Conservation (phyloP, 805 yeast species). For the Candida rishiriensis region DNA sequence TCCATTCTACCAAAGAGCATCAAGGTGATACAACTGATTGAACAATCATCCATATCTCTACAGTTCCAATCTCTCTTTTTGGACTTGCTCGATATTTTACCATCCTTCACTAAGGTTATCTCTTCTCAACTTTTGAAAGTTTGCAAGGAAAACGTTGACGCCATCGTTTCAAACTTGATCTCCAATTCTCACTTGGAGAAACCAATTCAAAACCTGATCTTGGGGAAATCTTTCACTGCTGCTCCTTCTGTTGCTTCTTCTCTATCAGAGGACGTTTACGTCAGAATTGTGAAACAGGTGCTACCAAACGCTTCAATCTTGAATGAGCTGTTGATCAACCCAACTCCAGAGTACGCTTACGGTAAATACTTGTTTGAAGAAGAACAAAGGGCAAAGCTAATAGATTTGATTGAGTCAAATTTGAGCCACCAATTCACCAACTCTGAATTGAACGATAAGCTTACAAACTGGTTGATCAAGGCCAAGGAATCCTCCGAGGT, state of each 20-base stretch:
- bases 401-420: constrained; percentile 42
- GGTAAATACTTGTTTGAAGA: constrained; percentile 65
- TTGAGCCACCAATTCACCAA: constrained; percentile 39
- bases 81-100: constrained; percentile 64
- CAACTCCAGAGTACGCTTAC: constrained; percentile 81
- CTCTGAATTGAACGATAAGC: constrained; percentile 45
- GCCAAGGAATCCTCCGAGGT: constrained; percentile 35
- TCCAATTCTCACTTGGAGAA: constrained; percentile 45
- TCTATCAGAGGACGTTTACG: constrained; percentile 51
- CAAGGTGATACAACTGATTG: constrained; percentile 55
- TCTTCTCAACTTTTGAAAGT: constrained; percentile 49
- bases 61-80: constrained; percentile 47
- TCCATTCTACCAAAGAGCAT: constrained; percentile 46
- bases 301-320: constrained; percentile 44
- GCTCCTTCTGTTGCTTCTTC: constrained; percentile 17
- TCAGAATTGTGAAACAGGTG: constrained; percentile 68
- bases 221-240: constrained; percentile 43
- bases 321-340: constrained; percentile 53
- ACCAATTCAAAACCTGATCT: constrained; percentile 60
- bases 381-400: constrained; percentile 44
- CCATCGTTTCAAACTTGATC: constrained; percentile 43
- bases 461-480: constrained; percentile 68
- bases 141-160: constrained; percentile 35
- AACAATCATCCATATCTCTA: constrained; percentile 49
- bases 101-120: constrained; percentile 46